phyloP scores from a whole-genome alignment of 2,329 filamentous ascomycete species.

The Eurotiales sp. region DNA sequence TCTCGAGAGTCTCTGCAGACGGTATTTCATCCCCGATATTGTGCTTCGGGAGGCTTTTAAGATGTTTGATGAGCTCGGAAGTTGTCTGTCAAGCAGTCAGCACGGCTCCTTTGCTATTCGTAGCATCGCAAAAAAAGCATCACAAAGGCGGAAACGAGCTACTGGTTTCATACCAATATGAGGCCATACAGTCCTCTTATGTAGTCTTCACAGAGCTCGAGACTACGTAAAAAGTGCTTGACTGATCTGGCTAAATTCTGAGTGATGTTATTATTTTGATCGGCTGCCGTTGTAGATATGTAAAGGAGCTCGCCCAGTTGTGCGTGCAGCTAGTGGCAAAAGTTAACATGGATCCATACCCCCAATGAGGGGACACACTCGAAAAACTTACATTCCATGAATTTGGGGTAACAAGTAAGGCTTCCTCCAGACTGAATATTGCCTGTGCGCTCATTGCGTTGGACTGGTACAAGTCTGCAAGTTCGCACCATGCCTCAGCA shows the following conservation, averaged over 20 bases:
- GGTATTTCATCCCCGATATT: conserved; percentile 15
- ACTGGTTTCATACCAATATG: conserved; percentile 65
- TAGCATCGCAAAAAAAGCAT: neutral
- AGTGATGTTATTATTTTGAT: conserved; percentile 31
- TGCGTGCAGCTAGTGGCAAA: conserved; percentile 66
- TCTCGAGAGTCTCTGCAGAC: conserved; percentile 25
- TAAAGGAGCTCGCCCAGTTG: conserved; percentile 79
- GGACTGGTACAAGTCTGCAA: conserved; percentile 78
- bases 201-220: conserved; percentile 92
- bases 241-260: conserved; percentile 67
- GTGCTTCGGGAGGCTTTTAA: conserved; percentile 15
- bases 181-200: conserved; percentile 89
- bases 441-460: conserved; percentile 79
- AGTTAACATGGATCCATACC: conserved; percentile 9
- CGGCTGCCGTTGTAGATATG: conserved; percentile 52
- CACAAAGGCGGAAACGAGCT: neutral
- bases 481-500: conserved; percentile 87
- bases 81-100: conserved; percentile 14
- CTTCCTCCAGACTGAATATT: conserved; percentile 85
- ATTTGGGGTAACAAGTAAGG: conserved; percentile 79
- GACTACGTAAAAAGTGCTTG: conserved; percentile 81
- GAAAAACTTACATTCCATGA: conserved; percentile 77
- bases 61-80: conserved; percentile 23
- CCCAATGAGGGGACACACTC: neutral
- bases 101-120: neutral